Evolutionary conservation across 306 rosid species (phyloP).

Genomic region (Citrullus colocynthis): DNA sequence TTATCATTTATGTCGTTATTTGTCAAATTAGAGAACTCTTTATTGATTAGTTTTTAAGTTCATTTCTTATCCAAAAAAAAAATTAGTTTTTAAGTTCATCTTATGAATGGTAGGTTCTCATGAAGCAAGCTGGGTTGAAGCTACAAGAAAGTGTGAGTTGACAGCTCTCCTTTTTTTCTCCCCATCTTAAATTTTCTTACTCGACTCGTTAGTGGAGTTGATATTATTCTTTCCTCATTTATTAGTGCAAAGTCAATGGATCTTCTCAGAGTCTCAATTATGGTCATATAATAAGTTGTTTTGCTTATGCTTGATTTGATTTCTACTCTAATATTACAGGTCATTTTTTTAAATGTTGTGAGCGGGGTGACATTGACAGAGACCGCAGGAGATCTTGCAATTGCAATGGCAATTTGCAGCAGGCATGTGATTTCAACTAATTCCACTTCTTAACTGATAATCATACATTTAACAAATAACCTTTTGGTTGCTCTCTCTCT

Average conservation of each 20-base stretch:
- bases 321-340: conserved; percentile 26
- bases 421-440: conserved; percentile 30
- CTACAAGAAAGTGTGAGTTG: conserved; percentile 66
- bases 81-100: neutral
- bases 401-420: conserved; percentile 98
- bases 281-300: neutral
- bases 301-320: conserved; percentile 1
- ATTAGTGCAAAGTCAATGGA: neutral
- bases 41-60: neutral
- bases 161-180: conserved; percentile 4
- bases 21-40: neutral
- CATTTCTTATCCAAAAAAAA: neutral
- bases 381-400: conserved; percentile 94
- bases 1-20: neutral
- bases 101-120: conserved; percentile 52
- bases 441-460: neutral
- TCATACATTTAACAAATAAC: neutral
- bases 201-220: conserved; percentile 3
- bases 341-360: conserved; percentile 60
- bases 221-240: neutral
- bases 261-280: neutral
- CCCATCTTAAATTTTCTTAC: neutral
- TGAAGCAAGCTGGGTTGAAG: conserved; percentile 73
- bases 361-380: conserved; percentile 58
- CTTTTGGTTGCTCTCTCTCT: neutral